Evolutionary conservation across 768 basidiomycete genomes (phyloP).

Genomic region (Leucocoprinus birnbaumii): DNA sequence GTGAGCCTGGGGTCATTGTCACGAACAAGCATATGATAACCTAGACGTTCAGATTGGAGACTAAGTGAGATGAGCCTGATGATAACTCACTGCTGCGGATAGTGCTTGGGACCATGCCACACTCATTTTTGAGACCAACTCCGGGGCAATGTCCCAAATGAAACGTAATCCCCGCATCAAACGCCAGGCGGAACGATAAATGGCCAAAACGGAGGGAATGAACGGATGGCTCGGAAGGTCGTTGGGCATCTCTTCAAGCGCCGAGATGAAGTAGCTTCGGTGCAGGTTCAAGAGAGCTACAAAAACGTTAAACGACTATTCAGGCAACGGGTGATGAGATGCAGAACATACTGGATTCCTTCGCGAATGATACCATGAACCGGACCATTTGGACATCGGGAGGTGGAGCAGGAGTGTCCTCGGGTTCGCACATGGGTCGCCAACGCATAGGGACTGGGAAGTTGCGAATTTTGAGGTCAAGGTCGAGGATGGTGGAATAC

Average conservation of each 20-base stretch:
- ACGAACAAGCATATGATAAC: conserved; percentile 57
- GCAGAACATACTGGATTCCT: conserved; percentile 44
- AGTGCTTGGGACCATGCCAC: conserved; percentile 66
- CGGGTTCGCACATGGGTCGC: conserved; percentile 32
- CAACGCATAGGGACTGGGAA: conserved; percentile 48
- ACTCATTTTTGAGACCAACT: conserved; percentile 41
- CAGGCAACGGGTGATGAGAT: not conserved
- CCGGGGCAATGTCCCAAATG: conserved; percentile 37
- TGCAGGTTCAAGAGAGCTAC: conserved; percentile 64
- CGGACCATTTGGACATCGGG: conserved; percentile 35
- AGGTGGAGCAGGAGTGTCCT: conserved; percentile 16
- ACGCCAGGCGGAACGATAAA: conserved; percentile 71
- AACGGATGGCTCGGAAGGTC: conserved; percentile 62
- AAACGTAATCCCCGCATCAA: conserved; percentile 47
- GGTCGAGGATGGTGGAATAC: conserved; percentile 50
- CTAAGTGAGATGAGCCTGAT: not conserved
- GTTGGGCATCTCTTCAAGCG: conserved; percentile 53
- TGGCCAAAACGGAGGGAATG: conserved; percentile 67
- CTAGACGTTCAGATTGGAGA: conserved; percentile 32
- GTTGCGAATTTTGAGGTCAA: conserved; percentile 61
- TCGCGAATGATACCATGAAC: conserved; percentile 39
- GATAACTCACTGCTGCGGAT: conserved; percentile 54
- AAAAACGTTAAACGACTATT: not conserved
- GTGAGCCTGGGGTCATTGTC: conserved; percentile 45
- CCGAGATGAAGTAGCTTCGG: conserved; percentile 65